Evolutionary conservation across 2,329 filamentous ascomycete species (phyloP), one percentile per base, ranked within the genome.

Genomic region (Talaromyces verruculosus): DNA sequence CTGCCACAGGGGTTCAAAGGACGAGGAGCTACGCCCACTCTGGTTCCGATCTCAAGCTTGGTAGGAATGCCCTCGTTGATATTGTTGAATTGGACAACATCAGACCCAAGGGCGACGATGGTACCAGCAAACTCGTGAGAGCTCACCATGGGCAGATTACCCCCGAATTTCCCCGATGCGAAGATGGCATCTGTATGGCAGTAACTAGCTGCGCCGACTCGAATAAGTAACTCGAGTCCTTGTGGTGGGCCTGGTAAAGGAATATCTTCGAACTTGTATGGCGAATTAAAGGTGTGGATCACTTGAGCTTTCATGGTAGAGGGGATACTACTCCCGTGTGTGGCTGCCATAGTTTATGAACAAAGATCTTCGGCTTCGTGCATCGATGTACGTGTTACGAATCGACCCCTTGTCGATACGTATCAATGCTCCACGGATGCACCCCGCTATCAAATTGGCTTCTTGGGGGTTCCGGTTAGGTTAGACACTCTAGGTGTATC

Each of bases 101-200:
- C 47, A 7, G 58, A 30, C 6, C 47, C 58, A 33, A 63, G 15
- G 13, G 76, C 73, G n/a, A 82, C 69, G 22, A 83, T 71, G 6
- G 76, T 80, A 15, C 82, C 81, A 0, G 80, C 79, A 64, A 82
- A 82, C 64, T 83, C 81, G 69, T 83, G 81, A 63, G 77, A 79
- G 43, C 80, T 77, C 41, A 82, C 71, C 68, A 81, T 81, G 7
- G 82, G 82, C 60, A 82, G 78, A 3, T 68, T 69, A 1, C 70
- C 71, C 6, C 69, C 71, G 73, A 79, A 74, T 43, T 74, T 68
- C 15, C 77, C 78, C 43, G 74, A 67, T 35, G 77, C 75, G 19
- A 80, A 71, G 8, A 79, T 75, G 30, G 71, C 74, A 62, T 80
- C 78, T 11, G 80, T 83, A 69, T 83, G 81, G 71, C 80, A 83